Conservation (phyloP, 129 eudicot genomes). For the Cynara cardunculus region DNA sequence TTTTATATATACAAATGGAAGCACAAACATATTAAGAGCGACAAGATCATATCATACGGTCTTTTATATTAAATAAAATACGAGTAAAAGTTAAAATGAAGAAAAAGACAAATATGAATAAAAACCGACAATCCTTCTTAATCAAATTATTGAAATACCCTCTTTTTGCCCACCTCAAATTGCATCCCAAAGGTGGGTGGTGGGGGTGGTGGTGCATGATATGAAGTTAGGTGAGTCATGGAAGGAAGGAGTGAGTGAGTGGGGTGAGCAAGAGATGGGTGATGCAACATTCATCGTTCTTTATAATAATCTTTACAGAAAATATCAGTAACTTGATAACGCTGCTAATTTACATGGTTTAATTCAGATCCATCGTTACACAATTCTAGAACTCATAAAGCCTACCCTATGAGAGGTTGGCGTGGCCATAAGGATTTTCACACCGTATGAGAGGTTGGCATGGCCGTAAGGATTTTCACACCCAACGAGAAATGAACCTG, state of each 20-base stretch:
- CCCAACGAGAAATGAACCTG: background rate
- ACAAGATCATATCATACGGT: background rate
- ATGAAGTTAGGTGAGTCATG: slow-evolving; percentile 20
- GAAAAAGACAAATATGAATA: background rate
- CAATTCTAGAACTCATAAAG: background rate
- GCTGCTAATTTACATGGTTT: too few species aligned
- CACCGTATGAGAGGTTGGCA: background rate
- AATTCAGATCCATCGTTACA: too few species aligned
- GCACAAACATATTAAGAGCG: background rate
- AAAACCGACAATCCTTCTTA: slow-evolving; percentile 13
- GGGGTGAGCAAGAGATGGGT: slow-evolving; percentile 14
- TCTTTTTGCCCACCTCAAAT: slow-evolving; percentile 21
- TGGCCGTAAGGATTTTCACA: background rate
- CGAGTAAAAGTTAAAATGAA: background rate
- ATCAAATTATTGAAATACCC: slow-evolving; percentile 20
- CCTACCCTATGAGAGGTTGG: background rate
- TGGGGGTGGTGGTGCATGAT: slow-evolving; percentile 23
- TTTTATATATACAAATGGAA: background rate
- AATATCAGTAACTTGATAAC: background rate
- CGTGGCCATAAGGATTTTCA: background rate
- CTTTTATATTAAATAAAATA: background rate
- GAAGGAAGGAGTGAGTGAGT: slow-evolving; percentile 4
- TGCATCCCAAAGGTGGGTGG: slow-evolving; percentile 4
- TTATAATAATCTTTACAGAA: background rate
- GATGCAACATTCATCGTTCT: slow-evolving; percentile 13